These are phyloP conservation scores for Leptographium flavum DNA, from an alignment of 2,329 filamentous ascomycete genomes.

Conservation along the genomic window DNA sequence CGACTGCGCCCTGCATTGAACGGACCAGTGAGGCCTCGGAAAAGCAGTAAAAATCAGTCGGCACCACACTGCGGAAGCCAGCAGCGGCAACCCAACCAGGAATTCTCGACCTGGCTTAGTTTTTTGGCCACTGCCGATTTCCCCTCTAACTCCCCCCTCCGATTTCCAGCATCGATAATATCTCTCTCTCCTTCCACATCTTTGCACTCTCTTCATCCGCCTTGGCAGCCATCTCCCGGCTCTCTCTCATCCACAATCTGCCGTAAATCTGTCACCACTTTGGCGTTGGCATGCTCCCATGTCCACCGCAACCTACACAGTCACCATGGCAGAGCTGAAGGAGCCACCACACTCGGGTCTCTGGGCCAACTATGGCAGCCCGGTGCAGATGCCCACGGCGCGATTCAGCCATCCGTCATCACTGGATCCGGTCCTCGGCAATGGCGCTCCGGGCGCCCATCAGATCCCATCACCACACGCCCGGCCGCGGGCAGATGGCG, in stretches of 20 bases:
- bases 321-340: constrained; percentile 50
- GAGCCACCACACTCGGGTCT: constrained; percentile 42
- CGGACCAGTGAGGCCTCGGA: background rate
- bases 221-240: background rate
- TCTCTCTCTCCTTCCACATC: background rate
- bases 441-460: constrained; percentile 14
- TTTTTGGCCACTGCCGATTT: background rate
- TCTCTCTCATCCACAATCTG: background rate
- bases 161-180: background rate
- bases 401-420: constrained; percentile 29
- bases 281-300: constrained; percentile 36
- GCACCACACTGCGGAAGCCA: too few species aligned
- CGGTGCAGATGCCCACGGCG: constrained; percentile 35
- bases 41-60: too few species aligned
- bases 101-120: background rate
- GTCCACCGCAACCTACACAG: constrained; percentile 47
- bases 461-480: constrained; percentile 28
- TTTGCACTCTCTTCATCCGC: background rate
- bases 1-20: background rate
- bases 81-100: background rate
- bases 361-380: constrained; percentile 43
- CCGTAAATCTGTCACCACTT: background rate
- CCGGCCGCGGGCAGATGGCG: constrained; percentile 33
- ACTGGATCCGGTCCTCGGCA: constrained; percentile 34
- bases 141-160: background rate